Base-by-base conservation (phyloP, 805 yeast genomes). In the Isabelozyma heimii region DNA sequence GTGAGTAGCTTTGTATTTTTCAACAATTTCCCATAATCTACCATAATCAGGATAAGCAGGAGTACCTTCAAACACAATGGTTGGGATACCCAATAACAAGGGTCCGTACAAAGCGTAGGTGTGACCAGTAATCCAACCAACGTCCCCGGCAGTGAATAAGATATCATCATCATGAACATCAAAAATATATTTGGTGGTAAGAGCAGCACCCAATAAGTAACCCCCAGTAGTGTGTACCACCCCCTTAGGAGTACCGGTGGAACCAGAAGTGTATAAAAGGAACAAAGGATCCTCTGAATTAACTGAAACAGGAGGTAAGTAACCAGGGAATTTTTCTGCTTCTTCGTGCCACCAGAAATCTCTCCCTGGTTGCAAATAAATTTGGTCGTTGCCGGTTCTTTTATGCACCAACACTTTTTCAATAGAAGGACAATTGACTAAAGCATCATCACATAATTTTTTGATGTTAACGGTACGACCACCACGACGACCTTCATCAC, bases 91-190 rank as follows among this genome's bases (percentile, higher is more conserved):
- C 50, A 60, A 69, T 42, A 84, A 73, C 58, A 94, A 81, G 39
- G 99, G 99, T 51, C 98, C 98, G 65, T 94, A 94, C 42, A 92
- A 81, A 41, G 90, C 96, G 66, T 92, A 94, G 8, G 97, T 88
- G 72, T 94, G 99, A 58, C 98, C 98, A 14, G 99, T 94, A 67
- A 94, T 94, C 98, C 99, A 94, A 66, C 99, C 98, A 48, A 94
- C 89, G 67, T 94, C 98, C 65, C 98, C 98, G 37, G 98, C 98
- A 40, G 98, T 92, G 77, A 94, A 92, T 52, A 92, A 72, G 40
- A 87, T 79, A 69, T 94, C 98, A 53, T 86, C 87, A 50, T 84
- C 84, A 65, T 90, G 97, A 44, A 94, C 84, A 69, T 95, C 98
- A 68, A 94, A 92, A 42, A 91, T 91, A 71, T 91, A 92, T 73